These are phyloP conservation scores for Trypanosoma boissoni DNA, from an alignment of 208 protist genomes.

Conservation along the genomic window DNA sequence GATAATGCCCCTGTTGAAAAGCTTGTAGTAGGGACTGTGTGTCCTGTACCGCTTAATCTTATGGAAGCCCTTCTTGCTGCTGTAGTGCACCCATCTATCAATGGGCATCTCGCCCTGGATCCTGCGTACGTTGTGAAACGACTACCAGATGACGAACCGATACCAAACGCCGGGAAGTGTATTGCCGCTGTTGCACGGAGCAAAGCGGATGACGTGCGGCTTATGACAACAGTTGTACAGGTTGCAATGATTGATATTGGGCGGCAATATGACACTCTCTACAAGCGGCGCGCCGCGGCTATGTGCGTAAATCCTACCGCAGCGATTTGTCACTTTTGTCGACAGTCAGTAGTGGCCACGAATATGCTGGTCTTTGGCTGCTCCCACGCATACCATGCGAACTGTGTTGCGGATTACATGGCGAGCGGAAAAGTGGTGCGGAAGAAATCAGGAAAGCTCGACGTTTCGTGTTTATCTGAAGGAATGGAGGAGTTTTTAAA, in stretches of 20 bases:
- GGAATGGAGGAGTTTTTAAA: conserved; percentile 15
- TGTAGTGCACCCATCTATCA: conserved; percentile 50
- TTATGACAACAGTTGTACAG: conserved; percentile 41
- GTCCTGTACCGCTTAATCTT: conserved; percentile 60
- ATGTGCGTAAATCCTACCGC: conserved; percentile 35
- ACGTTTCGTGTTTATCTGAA: conserved; percentile 19
- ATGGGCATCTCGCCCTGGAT: conserved; percentile 43
- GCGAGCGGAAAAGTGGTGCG: conserved; percentile 17
- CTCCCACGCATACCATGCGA: conserved; percentile 54
- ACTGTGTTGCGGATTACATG: conserved; percentile 50
- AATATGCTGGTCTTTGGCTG: conserved; percentile 55
- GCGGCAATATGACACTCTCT: conserved; percentile 33
- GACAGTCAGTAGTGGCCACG: conserved; percentile 12
- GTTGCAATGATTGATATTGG: conserved; percentile 48
- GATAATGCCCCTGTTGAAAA: background rate
- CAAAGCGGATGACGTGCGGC: conserved; percentile 36
- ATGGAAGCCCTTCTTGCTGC: conserved; percentile 42
- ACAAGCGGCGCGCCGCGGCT: conserved; percentile 29
- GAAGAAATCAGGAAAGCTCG: conserved; percentile 3
- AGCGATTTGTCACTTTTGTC: conserved; percentile 30
- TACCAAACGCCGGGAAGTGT: conserved; percentile 40
- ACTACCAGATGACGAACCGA: conserved; percentile 47
- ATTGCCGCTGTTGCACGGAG: conserved; percentile 46
- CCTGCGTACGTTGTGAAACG: conserved; percentile 37
- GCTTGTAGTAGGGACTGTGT: conserved; percentile 13